Percentiles rank a stretch among this genome's conserved stretches.
Evolutionary conservation across 2,329 filamentous ascomycete genomes (phyloP).

Genomic region (Truncatella angustata): DNA sequence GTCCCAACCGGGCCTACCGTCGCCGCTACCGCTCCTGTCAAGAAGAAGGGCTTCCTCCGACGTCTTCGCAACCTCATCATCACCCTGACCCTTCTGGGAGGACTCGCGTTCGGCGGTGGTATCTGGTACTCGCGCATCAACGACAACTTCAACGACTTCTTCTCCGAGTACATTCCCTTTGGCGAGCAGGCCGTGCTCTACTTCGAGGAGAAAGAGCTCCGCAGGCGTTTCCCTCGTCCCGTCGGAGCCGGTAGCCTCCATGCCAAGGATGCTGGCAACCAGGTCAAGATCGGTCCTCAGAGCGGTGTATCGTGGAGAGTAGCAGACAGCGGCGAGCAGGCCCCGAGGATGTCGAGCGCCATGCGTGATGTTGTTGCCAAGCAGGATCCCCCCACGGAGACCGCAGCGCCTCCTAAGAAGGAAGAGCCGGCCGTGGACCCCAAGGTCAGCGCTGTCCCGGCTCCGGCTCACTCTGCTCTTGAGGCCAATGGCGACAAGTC

Average conservation of each 20-base stretch:
- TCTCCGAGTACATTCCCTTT: slow-evolving; percentile 93
- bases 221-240: slow-evolving; percentile 70
- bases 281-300: slow-evolving; percentile 79
- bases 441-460: slow-evolving; percentile 20
- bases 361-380: slow-evolving; percentile 22
- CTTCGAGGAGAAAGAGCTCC: slow-evolving; percentile 92
- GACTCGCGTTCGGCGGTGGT: slow-evolving; percentile 79
- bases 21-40: slow-evolving; percentile 35
- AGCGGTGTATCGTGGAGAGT: slow-evolving; percentile 73
- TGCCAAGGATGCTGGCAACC: slow-evolving; percentile 60
- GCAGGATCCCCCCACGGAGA: slow-evolving; percentile 25
- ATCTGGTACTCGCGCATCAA: slow-evolving; percentile 91
- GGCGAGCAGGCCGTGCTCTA: slow-evolving; percentile 94
- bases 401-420: too few species aligned
- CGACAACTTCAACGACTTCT: slow-evolving; percentile 99
- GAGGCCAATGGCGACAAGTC: slow-evolving; percentile 15
- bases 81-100: slow-evolving; percentile 72
- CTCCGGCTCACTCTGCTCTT: slow-evolving; percentile 16
- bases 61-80: slow-evolving; percentile 76
- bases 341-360: slow-evolving; percentile 27
- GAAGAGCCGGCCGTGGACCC: too few species aligned
- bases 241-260: slow-evolving; percentile 42
- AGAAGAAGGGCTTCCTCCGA: slow-evolving; percentile 66
- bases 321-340: slow-evolving; percentile 26
- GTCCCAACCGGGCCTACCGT: slow-evolving; percentile 33